Evolutionary conservation across 2,329 filamentous ascomycete genomes (phyloP), one percentile per base, ranked within the genome.

Genomic region (Fusarium humuli): DNA sequence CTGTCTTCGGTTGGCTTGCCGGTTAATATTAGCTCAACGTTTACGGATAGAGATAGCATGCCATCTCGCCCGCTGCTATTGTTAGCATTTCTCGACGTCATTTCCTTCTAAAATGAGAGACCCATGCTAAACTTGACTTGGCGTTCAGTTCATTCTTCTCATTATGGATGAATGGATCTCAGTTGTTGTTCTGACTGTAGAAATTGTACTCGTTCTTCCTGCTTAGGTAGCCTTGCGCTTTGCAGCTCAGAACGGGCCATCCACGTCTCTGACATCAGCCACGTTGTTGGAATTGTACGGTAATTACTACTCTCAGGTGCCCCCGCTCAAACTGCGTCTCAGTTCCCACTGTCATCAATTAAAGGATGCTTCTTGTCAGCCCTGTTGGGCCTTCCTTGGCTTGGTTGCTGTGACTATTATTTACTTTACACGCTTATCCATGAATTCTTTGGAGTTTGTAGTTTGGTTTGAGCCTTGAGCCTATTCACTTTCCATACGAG

Each of bases 251-350:
- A 18, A 56, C 42, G 57, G 69, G 53, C 73, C 73, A 75, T 71
- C 73, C 73, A 75, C 70, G 60, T 62, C 60, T 75, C 73, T 72
- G 59, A 74, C 72, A 75, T 75, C 70, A 74, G 72, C 69, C 73
- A 75, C 73, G 70, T 74, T 74, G 66, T 23, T 37, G 18, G n/a
- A 37, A 37, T 37, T 37, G 18, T 37, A 37, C 18, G 34, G 18
- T n/a, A 37, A 37, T 37, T 37, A 37, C 34, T 37, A 37, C 66
- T 62, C 58, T 46, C 45, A 53, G 32, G 32, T 22, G 47, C 46
- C 45, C 57, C 60, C 62, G 48, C 62, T 64, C 48, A 67, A 62
- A 61, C 69, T 44, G 71, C 13, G 34, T 44, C 22, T 23, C 29
- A 37, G 47, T 67, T 70, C 69, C 65, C 60, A 56, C 68, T 70